These are phyloP conservation scores for Gossypium laxum DNA, from an alignment of 441 rosid genomes.

Conservation along the genomic window DNA sequence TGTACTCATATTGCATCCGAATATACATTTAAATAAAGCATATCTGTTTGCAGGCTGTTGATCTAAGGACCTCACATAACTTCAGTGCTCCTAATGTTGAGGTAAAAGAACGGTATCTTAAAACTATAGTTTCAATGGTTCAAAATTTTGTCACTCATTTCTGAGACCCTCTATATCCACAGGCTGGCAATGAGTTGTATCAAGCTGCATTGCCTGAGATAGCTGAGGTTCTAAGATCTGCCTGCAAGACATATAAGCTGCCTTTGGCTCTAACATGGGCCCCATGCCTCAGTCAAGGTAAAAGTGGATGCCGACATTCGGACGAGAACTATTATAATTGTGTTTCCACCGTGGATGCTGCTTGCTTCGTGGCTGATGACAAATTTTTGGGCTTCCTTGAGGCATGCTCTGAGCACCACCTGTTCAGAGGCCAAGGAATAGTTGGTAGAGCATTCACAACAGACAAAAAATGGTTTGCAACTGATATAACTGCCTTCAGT, in stretches of 20 bases:
- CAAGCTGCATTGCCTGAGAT: conserved; percentile 49
- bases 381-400: conserved; percentile 37
- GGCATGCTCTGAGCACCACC: conserved; percentile 78
- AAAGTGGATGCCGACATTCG: conserved; percentile 61
- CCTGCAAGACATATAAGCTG: conserved; percentile 43
- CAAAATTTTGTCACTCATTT: conserved; percentile 8
- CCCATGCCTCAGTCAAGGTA: conserved; percentile 50
- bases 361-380: conserved; percentile 49
- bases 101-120: conserved; percentile 31
- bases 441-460: conserved; percentile 58
- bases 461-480: conserved; percentile 44
- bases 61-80: conserved; percentile 58
- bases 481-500: conserved; percentile 44
- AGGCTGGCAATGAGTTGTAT: conserved; percentile 50
- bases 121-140: background rate
- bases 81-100: conserved; percentile 37
- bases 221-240: conserved; percentile 46
- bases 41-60: conserved; percentile 55
- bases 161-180: conserved; percentile 26
- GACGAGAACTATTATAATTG: conserved; percentile 44
- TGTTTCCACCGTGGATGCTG: conserved; percentile 65
- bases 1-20: background rate
- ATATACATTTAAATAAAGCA: conserved; percentile 21
- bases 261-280: conserved; percentile 88
- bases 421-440: conserved; percentile 55